phyloP scores from a whole-genome alignment of 208 protist genomes.

The Acanthamoeba lenticulata region DNA sequence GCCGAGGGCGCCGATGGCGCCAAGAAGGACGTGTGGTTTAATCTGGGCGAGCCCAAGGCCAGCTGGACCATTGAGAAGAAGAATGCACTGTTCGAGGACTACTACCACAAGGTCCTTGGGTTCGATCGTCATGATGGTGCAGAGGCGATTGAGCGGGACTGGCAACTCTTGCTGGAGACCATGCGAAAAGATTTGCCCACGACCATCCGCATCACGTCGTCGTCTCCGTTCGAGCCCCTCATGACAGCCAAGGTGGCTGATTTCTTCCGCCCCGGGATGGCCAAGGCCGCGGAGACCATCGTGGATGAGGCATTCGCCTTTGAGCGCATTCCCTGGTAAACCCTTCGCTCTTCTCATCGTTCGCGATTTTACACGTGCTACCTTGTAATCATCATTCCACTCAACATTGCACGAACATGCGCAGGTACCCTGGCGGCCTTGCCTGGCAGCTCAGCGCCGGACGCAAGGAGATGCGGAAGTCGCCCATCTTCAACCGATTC shows the following conservation, averaged over 20 bases:
- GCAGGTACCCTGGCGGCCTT: background rate
- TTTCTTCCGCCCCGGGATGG: background rate
- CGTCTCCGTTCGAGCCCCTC: background rate
- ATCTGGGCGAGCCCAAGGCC: background rate
- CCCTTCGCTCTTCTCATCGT: background rate
- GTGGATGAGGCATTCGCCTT: background rate
- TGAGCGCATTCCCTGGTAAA: constrained; percentile 3
- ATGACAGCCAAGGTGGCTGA: constrained; percentile 21
- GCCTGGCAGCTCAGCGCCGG: background rate
- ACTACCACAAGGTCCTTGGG: constrained; percentile 19
- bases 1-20: background rate
- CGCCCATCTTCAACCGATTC: background rate
- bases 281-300: background rate
- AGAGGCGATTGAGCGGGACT: background rate
- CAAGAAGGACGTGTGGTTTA: background rate
- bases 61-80: background rate
- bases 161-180: background rate
- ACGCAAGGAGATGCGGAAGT: background rate
- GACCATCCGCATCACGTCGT: constrained; percentile 18
- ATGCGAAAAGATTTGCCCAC: constrained; percentile 10
- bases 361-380: background rate
- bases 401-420: background rate
- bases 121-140: background rate
- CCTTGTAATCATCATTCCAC: too few species aligned
- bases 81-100: constrained; percentile 14